Evolutionary conservation across 768 basidiomycete species (phyloP), one percentile per base, ranked within the genome.

Genomic region (Mycena epipterygia): DNA sequence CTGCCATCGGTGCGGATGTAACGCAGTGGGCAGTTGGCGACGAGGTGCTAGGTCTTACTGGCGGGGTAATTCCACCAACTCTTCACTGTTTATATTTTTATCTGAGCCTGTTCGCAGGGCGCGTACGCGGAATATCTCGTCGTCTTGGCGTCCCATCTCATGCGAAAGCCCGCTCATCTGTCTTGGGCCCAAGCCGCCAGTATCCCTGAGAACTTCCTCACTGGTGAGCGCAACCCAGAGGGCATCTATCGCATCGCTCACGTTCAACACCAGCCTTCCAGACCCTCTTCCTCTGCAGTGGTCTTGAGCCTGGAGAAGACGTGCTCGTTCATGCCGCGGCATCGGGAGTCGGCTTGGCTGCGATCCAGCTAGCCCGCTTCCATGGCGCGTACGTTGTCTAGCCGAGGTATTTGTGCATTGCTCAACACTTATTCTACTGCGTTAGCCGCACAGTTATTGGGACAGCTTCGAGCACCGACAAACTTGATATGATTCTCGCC

Each of bases 291-390:
- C 78, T 91, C 35, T 88, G 91, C 69, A 92, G 91, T 0, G 85
- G 92, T 72, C 76, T 96, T 56, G 88, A 92, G 76, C 76, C 85
- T 68, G 89, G 89, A 32, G 91, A 95, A 56, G 81, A 92, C 75
- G 93, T 95, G 7, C 86, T 98, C 16, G 85, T 98, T 19, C 97
- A 98, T 76, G 95, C 96, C 21, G 96, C 91, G 7, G 95, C 95
- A 6, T 95, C 94, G 16, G 95, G 96, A 23, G 95, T 97, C 8
- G 95, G 95, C 3, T 80, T 96, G 21, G 92, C 96, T 2, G 94
- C 94, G 16, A 94, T 93, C 56, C 97, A 98, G 80, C 81, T 98
- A 23, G 94, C 96, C 25, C 89, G 93, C 25, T 75, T 86, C 48
- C 88, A 86, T 68, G 89, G 89, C 61, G 93, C 93, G 93, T 94